These are phyloP conservation scores for Athelia sp. DNA, from an alignment of 1,284 basidiomycete species.

Conservation along the genomic window DNA sequence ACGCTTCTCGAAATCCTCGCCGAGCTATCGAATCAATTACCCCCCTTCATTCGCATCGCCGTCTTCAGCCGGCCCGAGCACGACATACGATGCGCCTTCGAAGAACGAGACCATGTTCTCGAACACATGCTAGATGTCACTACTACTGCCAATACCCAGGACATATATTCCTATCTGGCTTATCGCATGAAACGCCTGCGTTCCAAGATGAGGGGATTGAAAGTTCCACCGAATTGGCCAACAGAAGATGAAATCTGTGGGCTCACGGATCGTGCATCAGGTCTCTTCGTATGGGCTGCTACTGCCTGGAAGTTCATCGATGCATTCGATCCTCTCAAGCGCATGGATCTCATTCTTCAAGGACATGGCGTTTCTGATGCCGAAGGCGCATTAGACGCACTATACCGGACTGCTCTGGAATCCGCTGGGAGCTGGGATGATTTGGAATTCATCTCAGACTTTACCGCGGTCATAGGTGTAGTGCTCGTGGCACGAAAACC, in stretches of 20 bases:
- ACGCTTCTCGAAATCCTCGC: constrained; percentile 5
- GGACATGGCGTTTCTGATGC: background rate
- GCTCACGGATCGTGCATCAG: constrained; percentile 18
- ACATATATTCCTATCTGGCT: constrained; percentile 24
- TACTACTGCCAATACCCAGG: constrained; percentile 4
- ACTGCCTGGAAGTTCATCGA: constrained; percentile 26
- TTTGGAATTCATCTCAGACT: constrained; percentile 3
- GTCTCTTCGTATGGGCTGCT: constrained; percentile 30
- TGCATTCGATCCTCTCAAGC: constrained; percentile 24
- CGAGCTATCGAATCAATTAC: constrained; percentile 5
- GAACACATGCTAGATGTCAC: constrained; percentile 6
- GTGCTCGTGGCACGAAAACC: constrained; percentile 7
- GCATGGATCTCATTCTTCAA: constrained; percentile 11
- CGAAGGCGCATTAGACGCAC: constrained; percentile 5
- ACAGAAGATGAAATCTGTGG: constrained; percentile 3
- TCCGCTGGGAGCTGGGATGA: constrained; percentile 7
- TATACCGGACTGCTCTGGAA: constrained; percentile 8
- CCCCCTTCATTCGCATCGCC: constrained; percentile 9
- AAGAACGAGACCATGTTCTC: constrained; percentile 7
- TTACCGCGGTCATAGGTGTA: constrained; percentile 7
- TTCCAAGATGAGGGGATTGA: background rate
- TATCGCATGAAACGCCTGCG: constrained; percentile 16
- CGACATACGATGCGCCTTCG: constrained; percentile 6
- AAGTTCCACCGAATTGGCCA: background rate
- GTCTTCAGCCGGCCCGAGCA: constrained; percentile 12